phyloP scores from a whole-genome alignment of 177 flowering plant genomes.

The Tripterygium wilfordii region DNA sequence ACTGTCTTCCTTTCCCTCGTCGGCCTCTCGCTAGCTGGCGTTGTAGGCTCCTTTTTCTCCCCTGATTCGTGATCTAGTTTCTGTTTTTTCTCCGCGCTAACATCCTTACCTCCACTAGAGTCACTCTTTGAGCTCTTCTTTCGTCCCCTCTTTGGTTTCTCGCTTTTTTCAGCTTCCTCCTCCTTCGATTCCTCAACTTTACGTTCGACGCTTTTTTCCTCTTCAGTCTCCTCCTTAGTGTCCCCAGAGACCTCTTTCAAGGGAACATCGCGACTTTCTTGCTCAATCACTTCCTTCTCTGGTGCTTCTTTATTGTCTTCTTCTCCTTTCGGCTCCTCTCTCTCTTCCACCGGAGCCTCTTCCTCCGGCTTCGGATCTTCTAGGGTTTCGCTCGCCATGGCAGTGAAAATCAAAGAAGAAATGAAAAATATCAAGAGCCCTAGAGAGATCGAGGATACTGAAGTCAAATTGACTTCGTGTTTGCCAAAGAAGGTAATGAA shows the following conservation, averaged over 20 bases:
- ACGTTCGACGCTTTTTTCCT: conserved; percentile 3
- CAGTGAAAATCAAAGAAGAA: background rate
- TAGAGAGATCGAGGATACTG: too few species aligned
- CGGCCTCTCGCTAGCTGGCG: conserved; percentile 50
- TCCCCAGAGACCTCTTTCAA: conserved; percentile 12
- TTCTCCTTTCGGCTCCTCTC: conserved; percentile 7
- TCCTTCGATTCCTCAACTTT: background rate
- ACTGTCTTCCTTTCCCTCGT: conserved; percentile 59
- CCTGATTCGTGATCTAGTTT: too few species aligned
- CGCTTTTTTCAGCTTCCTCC: conserved; percentile 4
- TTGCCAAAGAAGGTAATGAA: too few species aligned
- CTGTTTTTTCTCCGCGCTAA: too few species aligned
- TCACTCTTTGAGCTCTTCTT: too few species aligned
- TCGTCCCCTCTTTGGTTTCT: conserved; percentile 4
- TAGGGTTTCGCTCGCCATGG: conserved; percentile 44
- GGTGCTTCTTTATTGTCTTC: conserved; percentile 9
- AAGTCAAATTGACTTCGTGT: too few species aligned
- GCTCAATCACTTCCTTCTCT: conserved; percentile 5
- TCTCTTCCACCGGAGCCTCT: conserved; percentile 4
- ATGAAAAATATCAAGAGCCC: conserved; percentile 14
- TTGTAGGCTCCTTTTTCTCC: conserved; percentile 25
- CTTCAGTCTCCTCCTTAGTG: background rate
- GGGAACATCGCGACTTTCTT: conserved; percentile 7
- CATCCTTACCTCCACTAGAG: too few species aligned
- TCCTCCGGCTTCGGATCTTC: conserved; percentile 29